These are phyloP conservation scores for Pichia kudriavzevii DNA, from an alignment of 1,139 yeast genomes.

Conservation along the genomic window DNA sequence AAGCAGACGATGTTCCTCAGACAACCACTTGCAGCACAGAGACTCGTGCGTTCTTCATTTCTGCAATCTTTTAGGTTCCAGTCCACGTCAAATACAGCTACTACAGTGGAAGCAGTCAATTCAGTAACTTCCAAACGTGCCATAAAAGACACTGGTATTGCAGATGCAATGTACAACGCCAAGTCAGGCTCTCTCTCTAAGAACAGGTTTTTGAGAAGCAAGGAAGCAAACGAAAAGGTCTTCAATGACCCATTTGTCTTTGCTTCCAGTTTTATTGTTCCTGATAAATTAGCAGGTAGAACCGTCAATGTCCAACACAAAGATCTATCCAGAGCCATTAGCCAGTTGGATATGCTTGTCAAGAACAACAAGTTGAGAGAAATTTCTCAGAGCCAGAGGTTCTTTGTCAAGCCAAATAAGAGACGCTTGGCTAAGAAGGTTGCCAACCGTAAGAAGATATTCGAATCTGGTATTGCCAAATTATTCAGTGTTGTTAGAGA, in stretches of 20 bases:
- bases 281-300: slow-evolving; percentile 42
- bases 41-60: no score
- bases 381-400: slow-evolving; percentile 34
- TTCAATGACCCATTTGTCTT: slow-evolving; percentile 21
- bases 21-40: no score
- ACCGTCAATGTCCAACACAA: slow-evolving; percentile 31
- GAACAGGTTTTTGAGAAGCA: slow-evolving; percentile 2
- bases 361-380: slow-evolving; percentile 32
- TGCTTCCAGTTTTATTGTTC: slow-evolving; percentile 28
- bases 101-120: slow-evolving; percentile 4
- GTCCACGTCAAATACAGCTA: slow-evolving; percentile 9
- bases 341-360: slow-evolving; percentile 30
- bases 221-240: background rate
- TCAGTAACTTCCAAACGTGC: slow-evolving; percentile 4
- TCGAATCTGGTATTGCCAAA: slow-evolving; percentile 41
- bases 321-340: slow-evolving; percentile 31
- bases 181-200: slow-evolving; percentile 4
- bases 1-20: no score
- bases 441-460: slow-evolving; percentile 38
- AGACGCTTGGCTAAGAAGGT: slow-evolving; percentile 36
- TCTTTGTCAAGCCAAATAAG: slow-evolving; percentile 42
- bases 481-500: slow-evolving; percentile 40
- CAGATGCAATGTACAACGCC: no score
- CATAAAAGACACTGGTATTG: no score
- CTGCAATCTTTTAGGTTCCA: no score